These are phyloP conservation scores for Candida multigemmis DNA, from an alignment of 805 yeast genomes.

Conservation along the genomic window DNA sequence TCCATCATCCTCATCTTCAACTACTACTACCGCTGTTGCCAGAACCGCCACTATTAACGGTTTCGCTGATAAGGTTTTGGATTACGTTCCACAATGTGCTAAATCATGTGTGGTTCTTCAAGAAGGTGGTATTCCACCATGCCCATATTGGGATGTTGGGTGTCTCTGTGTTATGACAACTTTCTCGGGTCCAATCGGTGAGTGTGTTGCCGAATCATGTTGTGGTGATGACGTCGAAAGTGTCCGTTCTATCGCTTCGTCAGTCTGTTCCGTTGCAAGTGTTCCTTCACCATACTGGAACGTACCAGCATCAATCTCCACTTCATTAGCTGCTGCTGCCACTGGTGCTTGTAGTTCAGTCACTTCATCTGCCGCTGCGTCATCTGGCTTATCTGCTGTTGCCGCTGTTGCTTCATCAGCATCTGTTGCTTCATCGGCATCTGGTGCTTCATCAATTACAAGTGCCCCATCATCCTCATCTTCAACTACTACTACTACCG, in stretches of 20 bases:
- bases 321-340: slow-evolving; percentile 8
- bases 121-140: slow-evolving; percentile 24
- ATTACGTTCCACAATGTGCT: slow-evolving; percentile 32
- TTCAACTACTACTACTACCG: slow-evolving; percentile 7
- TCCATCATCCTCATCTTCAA: slow-evolving; percentile 6
- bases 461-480: slow-evolving; percentile 3
- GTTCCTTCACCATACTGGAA: slow-evolving; percentile 24
- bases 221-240: slow-evolving; percentile 19
- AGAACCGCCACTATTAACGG: slow-evolving; percentile 23
- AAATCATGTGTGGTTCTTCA: slow-evolving; percentile 24
- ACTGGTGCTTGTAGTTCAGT: slow-evolving; percentile 1
- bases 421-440: slow-evolving; percentile 1
- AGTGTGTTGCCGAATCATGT: slow-evolving; percentile 29
- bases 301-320: slow-evolving; percentile 12
- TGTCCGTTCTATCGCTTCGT: slow-evolving; percentile 17
- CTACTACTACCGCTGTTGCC: slow-evolving; percentile 6
- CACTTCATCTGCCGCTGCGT: slow-evolving; percentile 5
- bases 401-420: slow-evolving; percentile 1
- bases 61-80: slow-evolving; percentile 36
- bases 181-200: slow-evolving; percentile 31
- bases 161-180: slow-evolving; percentile 40
- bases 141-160: slow-evolving; percentile 44
- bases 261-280: slow-evolving; percentile 20
- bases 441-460: slow-evolving; percentile 1
- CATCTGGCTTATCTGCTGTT: slow-evolving; percentile 2